Conservation (phyloP, 495 filamentous ascomycete genomes). For the Hyaloscypha variabilis region DNA sequence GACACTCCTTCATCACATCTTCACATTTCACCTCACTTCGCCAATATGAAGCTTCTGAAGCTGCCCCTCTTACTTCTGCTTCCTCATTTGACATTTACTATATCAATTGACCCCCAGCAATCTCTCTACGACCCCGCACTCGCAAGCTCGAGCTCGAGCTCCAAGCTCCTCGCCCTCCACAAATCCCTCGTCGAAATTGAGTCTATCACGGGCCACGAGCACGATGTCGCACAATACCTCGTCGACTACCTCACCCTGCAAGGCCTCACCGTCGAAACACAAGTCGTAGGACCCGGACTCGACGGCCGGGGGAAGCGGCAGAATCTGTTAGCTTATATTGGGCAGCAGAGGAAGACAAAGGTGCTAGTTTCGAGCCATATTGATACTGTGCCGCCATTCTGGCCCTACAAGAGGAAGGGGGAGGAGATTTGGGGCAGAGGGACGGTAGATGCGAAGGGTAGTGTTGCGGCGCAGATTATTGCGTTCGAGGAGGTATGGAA, state of each 20-base stretch:
- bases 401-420: slow-evolving; percentile 58
- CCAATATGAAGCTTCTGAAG: slow-evolving; percentile 21
- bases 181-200: slow-evolving; percentile 71
- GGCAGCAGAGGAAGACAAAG: slow-evolving; percentile 55
- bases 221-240: slow-evolving; percentile 68
- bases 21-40: neutral
- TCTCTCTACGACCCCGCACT: slow-evolving; percentile 3
- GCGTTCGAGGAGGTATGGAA: slow-evolving; percentile 65
- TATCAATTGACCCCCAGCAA: slow-evolving; percentile 6
- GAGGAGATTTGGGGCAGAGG: slow-evolving; percentile 73
- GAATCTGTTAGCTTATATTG: slow-evolving; percentile 81
- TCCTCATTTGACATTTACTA: slow-evolving; percentile 3
- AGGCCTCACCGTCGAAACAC: slow-evolving; percentile 68
- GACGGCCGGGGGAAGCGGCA: slow-evolving; percentile 47
- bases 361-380: slow-evolving; percentile 78
- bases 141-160: slow-evolving; percentile 11
- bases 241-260: slow-evolving; percentile 64
- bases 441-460: slow-evolving; percentile 87
- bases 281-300: slow-evolving; percentile 62
- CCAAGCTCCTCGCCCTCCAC: slow-evolving; percentile 74
- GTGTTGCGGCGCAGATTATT: slow-evolving; percentile 77
- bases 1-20: neutral
- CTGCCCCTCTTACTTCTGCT: slow-evolving; percentile 11
- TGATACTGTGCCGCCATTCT: slow-evolving; percentile 72
- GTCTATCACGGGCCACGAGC: slow-evolving; percentile 77